These are phyloP conservation scores for Backusella macrospora DNA, from an alignment of 192 early-diverging fungal genomes.

Conservation along the genomic window DNA sequence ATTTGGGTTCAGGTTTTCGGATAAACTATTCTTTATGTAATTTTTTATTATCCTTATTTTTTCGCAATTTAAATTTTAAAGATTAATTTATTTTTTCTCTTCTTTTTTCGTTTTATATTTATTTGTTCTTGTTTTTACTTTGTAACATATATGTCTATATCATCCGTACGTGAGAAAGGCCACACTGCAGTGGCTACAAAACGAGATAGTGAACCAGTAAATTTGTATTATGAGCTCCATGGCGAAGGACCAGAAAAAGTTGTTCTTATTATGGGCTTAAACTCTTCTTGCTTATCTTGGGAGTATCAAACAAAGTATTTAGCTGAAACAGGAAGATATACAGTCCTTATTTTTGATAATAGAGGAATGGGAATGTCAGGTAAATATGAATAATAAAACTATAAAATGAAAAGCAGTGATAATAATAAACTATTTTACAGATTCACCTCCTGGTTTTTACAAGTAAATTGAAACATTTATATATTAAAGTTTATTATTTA, in stretches of 20 bases:
- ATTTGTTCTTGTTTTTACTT: not conserved
- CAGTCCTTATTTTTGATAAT: constrained; percentile 83
- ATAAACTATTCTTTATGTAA: not conserved
- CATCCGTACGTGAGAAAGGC: constrained; percentile 23
- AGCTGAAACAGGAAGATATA: constrained; percentile 64
- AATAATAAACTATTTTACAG: constrained; percentile 24
- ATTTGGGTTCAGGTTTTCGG: not conserved
- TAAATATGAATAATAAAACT: constrained; percentile 22
- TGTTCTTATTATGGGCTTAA: constrained; percentile 72
- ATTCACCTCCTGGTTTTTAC: constrained; percentile 57
- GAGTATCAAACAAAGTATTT: constrained; percentile 63
- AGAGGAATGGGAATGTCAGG: constrained; percentile 72
- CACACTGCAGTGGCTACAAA: constrained; percentile 41
- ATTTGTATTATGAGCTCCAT: constrained; percentile 79
- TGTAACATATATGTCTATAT: not conserved
- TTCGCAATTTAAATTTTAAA: not conserved
- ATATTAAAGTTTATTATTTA: not conserved
- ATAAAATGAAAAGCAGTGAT: not conserved
- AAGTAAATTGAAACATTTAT: constrained; percentile 34
- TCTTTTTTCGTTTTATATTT: not conserved
- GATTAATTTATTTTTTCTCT: not conserved
- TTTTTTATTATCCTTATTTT: not conserved
- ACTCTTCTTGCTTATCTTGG: constrained; percentile 45
- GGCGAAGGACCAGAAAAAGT: constrained; percentile 73
- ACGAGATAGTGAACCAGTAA: constrained; percentile 48